phyloP scores from a whole-genome alignment of 495 filamentous ascomycete species.

The Podospora australis region DNA sequence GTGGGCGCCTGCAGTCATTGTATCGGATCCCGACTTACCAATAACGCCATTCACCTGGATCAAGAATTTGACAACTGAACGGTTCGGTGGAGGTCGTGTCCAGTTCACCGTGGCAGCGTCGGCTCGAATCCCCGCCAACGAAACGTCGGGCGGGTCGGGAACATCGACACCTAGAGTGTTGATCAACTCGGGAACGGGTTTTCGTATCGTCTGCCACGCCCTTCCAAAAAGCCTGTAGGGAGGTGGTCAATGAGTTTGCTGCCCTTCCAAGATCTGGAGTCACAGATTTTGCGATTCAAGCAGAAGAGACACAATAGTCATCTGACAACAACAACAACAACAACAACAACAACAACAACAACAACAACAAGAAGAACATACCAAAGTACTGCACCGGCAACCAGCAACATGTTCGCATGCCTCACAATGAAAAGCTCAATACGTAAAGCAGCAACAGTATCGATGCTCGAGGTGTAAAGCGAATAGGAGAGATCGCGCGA shows the following conservation, averaged over 20 bases:
- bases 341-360: background rate
- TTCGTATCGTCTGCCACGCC: conserved; percentile 78
- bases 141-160: conserved; percentile 81
- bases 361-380: conserved; percentile 20
- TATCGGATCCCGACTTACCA: conserved; percentile 48
- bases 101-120: conserved; percentile 88
- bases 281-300: background rate
- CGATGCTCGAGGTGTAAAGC: conserved; percentile 29
- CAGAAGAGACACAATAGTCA: too few relatives aligned
- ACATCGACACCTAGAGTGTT: conserved; percentile 88
- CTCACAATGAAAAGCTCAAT: conserved; percentile 34
- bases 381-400: conserved; percentile 40
- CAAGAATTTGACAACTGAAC: conserved; percentile 76
- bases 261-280: background rate
- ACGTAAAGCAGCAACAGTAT: conserved; percentile 26
- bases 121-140: conserved; percentile 80
- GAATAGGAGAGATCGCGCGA: conserved; percentile 32
- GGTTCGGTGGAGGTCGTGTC: conserved; percentile 71
- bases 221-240: conserved; percentile 65
- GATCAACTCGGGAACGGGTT: conserved; percentile 83
- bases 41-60: conserved; percentile 91
- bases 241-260: conserved; percentile 12
- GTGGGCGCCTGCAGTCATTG: background rate
- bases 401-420: conserved; percentile 42
- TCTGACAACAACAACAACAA: background rate